Evolutionary conservation across 192 early-diverging fungal genomes (phyloP).

Genomic region (Lunasporangiospora selenospora): DNA sequence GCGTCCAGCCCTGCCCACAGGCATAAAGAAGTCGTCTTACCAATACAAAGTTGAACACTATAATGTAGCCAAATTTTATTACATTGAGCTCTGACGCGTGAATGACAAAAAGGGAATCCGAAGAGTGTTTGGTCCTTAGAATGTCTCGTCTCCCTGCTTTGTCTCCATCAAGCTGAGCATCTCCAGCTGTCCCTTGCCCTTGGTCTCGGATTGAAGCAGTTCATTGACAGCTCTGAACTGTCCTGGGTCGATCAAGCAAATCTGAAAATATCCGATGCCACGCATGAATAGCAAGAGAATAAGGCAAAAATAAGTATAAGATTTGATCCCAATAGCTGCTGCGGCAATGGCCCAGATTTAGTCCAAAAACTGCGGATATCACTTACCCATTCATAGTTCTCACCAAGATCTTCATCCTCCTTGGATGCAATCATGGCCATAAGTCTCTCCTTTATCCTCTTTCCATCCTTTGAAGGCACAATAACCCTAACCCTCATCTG

Average conservation of each 20-base stretch:
- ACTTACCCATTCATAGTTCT: constrained; percentile 85
- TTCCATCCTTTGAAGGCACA: constrained; percentile 85
- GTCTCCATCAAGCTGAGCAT: constrained; percentile 82
- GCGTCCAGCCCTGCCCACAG: constrained; percentile 57
- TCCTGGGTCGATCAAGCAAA: constrained; percentile 90
- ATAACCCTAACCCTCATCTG: constrained; percentile 91
- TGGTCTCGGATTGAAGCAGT: constrained; percentile 82
- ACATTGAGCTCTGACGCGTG: too few relatives aligned
- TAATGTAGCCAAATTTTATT: too few relatives aligned
- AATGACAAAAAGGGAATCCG: too few relatives aligned
- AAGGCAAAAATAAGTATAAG: constrained; percentile 8
- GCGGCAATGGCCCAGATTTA: constrained; percentile 1
- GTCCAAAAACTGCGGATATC: constrained; percentile 15
- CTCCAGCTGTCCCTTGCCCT: constrained; percentile 89
- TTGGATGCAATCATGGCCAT: constrained; percentile 63
- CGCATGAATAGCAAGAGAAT: constrained; percentile 14
- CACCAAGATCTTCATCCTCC: constrained; percentile 81
- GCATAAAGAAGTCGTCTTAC: background rate
- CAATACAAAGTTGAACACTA: too few relatives aligned
- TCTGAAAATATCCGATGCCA: too few relatives aligned
- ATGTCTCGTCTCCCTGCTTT: constrained; percentile 70
- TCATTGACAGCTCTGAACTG: constrained; percentile 88
- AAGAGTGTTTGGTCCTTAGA: too few relatives aligned
- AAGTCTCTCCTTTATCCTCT: constrained; percentile 84
- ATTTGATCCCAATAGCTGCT: background rate